Base-by-base conservation (phyloP, 2,329 filamentous ascomycete species). In the Pseudogymnoascus sp. region DNA sequence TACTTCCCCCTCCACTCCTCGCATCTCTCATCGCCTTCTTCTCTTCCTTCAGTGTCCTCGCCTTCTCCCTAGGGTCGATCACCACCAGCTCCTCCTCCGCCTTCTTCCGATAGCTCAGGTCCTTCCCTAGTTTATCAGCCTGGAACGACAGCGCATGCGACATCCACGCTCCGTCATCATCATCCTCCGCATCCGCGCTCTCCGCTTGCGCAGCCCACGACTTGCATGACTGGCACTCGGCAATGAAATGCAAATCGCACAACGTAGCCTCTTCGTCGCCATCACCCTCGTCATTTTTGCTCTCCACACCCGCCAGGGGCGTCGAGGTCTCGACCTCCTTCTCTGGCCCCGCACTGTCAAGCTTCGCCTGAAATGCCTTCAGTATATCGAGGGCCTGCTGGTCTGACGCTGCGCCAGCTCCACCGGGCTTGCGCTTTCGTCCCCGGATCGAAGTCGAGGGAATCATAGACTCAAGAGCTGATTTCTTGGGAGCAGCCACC, bases 221-320 rank as follows among this genome's bases (percentile, higher is more conserved):
- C 62, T 84, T 85, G 73, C 94, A 97, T 47, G 91, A 96, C 71
- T 96, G 91, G 73, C 94, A 99, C 68, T 95, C 90, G 57, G 89
- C 89, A 65, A 99, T 95, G 73, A 97, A 99, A 72, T 99, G 94
- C 35, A 99, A 76, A 72, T 97, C 94, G 70, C 94, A 99, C 3
- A 95, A 79, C 58, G 81, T 81, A 2, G 85, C 86, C 71, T 95
- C 90, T 38, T 88, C 84, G 2, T 87, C 86, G 16, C 81, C 79
- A 64, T 71, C 72, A 3, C 72, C 69, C 32, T 70, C 71, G 4
- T 12, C 62, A 64, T 64, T 34, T 70, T 68, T 66, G 68, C 37
- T 68, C 25, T 65, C 70, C 4, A 65, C 66, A 14, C 70, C 59
- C 2, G 64, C 58, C 4, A 64, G 43, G 16, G 70, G 60, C 18